A percentile compares a stretch with the other conserved stretches of the same genome.
phyloP scores from a whole-genome alignment of 164 flowering plant genomes.

The Liquidambar formosana region DNA sequence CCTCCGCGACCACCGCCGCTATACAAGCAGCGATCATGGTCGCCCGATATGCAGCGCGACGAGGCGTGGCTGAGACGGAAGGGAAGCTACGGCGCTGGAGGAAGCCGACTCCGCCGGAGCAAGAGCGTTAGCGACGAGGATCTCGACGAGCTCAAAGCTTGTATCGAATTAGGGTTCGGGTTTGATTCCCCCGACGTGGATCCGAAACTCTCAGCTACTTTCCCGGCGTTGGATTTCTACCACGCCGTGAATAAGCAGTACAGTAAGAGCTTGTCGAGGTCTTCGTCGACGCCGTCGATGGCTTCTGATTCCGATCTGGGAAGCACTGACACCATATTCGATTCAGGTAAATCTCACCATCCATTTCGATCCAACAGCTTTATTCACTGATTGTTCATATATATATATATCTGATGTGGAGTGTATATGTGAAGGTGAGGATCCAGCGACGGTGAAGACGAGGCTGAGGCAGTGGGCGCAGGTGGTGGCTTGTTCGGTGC shows the following conservation, averaged over 20 bases:
- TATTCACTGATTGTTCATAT: not conserved
- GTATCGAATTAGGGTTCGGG: constrained; percentile 76
- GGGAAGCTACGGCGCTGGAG: constrained; percentile 9
- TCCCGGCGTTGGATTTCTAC: constrained; percentile 74
- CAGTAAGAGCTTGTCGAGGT: constrained; percentile 35
- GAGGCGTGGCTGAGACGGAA: constrained; percentile 66
- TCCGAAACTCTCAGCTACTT: constrained; percentile 50
- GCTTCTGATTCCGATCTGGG: constrained; percentile 27
- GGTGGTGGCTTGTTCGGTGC: constrained; percentile 73
- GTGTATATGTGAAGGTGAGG: constrained; percentile 53
- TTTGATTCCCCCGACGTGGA: constrained; percentile 57
- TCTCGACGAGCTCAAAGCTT: constrained; percentile 73
- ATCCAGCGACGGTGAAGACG: constrained; percentile 64
- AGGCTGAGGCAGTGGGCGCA: constrained; percentile 81
- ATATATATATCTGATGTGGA: too few relatives aligned
- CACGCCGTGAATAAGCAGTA: constrained; percentile 65
- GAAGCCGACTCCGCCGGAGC: constrained; percentile 28
- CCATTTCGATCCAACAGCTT: not conserved
- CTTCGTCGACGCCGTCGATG: constrained; percentile 27
- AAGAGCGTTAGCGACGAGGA: constrained; percentile 83
- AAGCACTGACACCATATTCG: constrained; percentile 43
- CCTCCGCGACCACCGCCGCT: constrained; percentile 26
- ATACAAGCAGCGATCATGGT: constrained; percentile 69
- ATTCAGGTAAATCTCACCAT: constrained; percentile 35
- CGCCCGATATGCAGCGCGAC: constrained; percentile 53